Conservation (phyloP, 139 green algal species). For the Zygnema circumcarinatum region DNA sequence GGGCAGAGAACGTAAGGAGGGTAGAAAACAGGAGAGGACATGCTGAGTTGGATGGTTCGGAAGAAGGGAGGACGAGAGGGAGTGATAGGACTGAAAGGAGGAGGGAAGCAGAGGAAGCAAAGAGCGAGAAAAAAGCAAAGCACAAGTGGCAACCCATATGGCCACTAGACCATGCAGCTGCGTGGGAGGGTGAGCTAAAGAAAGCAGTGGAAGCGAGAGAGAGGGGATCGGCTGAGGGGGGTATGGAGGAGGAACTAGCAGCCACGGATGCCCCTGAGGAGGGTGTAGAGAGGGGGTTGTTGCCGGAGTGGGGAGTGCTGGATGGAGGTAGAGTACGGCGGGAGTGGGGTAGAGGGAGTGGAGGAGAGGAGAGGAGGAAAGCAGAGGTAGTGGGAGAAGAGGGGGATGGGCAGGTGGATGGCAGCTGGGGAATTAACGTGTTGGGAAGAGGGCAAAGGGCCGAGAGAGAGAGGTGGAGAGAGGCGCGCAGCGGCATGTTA, state of each 20-base stretch:
- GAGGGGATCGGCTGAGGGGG: background rate
- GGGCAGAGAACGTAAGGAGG: background rate
- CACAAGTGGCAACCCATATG: background rate
- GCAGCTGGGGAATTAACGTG: background rate
- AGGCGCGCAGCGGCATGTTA: background rate
- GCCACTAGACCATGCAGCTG: background rate
- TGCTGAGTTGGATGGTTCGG: background rate
- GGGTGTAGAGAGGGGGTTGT: too few species aligned
- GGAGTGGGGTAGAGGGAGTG: background rate
- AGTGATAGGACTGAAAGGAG: background rate
- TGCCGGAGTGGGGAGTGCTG: background rate
- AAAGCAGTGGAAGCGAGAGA: background rate
- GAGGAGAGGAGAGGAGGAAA: conserved; percentile 5
- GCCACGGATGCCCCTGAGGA: too few species aligned
- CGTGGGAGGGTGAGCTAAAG: background rate
- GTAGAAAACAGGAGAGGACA: background rate
- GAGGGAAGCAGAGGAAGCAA: background rate
- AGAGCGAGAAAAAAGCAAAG: background rate
- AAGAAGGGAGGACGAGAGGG: background rate
- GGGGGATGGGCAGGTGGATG: conserved; percentile 1
- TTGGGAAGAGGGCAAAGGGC: background rate
- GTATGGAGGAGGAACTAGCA: background rate
- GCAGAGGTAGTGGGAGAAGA: conserved; percentile 2
- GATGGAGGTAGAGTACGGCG: background rate
- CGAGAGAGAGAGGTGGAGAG: background rate